Evolutionary conservation across 2,329 filamentous ascomycete species (phyloP).

Genomic region (Claviceps sp.): DNA sequence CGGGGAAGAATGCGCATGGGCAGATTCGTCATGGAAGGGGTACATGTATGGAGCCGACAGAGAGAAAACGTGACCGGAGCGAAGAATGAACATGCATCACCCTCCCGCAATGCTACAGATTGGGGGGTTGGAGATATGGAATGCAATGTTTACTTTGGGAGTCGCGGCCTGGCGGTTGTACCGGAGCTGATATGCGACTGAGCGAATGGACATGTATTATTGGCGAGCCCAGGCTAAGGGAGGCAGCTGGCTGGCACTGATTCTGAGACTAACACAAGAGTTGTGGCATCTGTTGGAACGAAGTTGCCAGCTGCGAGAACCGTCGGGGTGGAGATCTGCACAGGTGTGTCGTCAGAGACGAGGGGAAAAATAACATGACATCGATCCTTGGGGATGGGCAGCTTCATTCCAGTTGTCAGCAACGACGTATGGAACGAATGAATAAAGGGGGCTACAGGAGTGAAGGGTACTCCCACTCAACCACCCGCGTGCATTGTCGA

Average conservation of each 20-base stretch:
- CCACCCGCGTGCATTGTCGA: neutral
- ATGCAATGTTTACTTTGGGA: slow-evolving; percentile 10
- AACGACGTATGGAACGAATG: slow-evolving; percentile 3
- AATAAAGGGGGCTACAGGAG: neutral
- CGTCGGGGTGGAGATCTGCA: neutral
- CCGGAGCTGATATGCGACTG: slow-evolving; percentile 1
- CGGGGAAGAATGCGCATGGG: neutral
- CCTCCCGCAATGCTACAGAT: neutral
- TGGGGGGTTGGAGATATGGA: slow-evolving; percentile 5
- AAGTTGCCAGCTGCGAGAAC: slow-evolving; percentile 5
- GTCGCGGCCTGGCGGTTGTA: slow-evolving; percentile 7
- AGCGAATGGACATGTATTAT: neutral
- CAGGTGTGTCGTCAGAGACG: neutral
- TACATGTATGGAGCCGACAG: neutral
- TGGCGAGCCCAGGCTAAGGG: slow-evolving; percentile 4
- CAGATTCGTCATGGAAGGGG: neutral
- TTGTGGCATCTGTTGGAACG: slow-evolving; percentile 7
- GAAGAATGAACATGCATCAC: slow-evolving; percentile 5
- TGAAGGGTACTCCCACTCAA: neutral
- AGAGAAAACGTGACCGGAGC: neutral
- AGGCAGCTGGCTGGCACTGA: slow-evolving; percentile 7
- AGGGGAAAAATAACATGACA: neutral
- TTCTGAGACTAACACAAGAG: slow-evolving; percentile 7
- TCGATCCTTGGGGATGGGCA: neutral
- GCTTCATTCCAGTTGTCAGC: slow-evolving; percentile 8